phyloP scores from a whole-genome alignment of 352 stramenopile species.

The Pythium coloratum region DNA sequence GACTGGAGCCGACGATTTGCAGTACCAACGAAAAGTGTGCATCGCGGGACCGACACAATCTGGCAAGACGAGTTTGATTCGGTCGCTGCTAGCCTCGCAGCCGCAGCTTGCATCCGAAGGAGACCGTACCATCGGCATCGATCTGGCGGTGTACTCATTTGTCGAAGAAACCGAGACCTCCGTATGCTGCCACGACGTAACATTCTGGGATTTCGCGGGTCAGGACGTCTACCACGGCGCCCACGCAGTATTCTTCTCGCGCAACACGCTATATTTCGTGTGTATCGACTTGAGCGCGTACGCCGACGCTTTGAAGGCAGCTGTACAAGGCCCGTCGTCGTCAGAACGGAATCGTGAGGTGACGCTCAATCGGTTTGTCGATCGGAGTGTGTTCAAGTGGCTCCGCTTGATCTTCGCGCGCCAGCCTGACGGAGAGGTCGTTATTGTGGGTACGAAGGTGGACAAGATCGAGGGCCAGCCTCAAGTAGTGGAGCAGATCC shows the following conservation, averaged over 20 bases:
- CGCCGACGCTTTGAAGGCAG: not conserved
- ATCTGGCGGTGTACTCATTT: conserved; percentile 21
- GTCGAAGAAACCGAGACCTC: not conserved
- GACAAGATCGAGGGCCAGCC: conserved; percentile 2
- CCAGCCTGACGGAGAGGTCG: conserved; percentile 11
- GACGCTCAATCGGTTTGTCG: conserved; percentile 5
- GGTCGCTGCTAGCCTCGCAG: not conserved
- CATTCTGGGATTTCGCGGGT: conserved; percentile 19
- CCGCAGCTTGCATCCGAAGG: not conserved
- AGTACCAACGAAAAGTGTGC: conserved; percentile 16
- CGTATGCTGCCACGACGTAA: conserved; percentile 4
- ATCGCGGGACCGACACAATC: not conserved
- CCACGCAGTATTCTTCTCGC: conserved; percentile 14
- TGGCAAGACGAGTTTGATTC: not conserved
- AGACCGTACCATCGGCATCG: not conserved
- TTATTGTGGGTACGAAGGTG: conserved; percentile 14
- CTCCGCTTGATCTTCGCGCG: conserved; percentile 16
- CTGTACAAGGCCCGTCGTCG: not conserved
- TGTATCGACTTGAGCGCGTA: conserved; percentile 13
- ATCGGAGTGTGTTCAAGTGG: conserved; percentile 10
- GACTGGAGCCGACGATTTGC: not conserved
- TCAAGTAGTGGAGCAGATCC: not conserved
- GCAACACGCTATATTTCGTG: conserved; percentile 10
- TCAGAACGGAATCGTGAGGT: conserved; percentile 1
- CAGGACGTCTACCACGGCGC: conserved; percentile 8